Evolutionary conservation across 352 stramenopile genomes (phyloP), one percentile per base, ranked within the genome.

Genomic region (Pythium guiyangense): DNA sequence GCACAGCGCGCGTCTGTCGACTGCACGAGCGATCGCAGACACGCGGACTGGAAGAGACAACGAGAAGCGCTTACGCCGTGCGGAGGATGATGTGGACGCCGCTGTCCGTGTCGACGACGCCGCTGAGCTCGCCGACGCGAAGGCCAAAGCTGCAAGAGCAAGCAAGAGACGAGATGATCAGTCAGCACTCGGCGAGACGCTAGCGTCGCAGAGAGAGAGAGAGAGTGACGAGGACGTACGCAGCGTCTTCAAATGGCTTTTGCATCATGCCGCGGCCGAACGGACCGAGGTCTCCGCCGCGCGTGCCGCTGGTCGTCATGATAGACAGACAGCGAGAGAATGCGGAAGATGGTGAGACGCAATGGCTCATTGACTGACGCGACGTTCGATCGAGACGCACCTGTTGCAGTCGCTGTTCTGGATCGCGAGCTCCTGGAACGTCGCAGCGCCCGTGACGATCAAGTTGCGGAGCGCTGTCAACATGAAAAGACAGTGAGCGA

Each of bases 61-160:
- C 9, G 1, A 37, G 31, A 37, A 6, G 9, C 6, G 31, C 56
- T 82, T 82, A 92, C 8, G 77, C 82, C n/a, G 83, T 92, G 62
- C 96, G 83, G 52, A 98, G 82, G 52, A 99, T 98, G 59, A 99
- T 96, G 84, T 99, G 96, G 60, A 98, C 94, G 49, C 96, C 96
- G 54, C 83, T 97, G 70, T 98, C 96, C 50, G 94, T 98, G 59
- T 96, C 92, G 22, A 99, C 90, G 63, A 99, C 93, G 49, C 76
- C 86, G 53, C 85, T 97, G 64, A 99, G 86, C 68, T 98, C 83
- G 45, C 92, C 94, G 25, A 98, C 84, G 51, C 90, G 63, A 22
- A 99, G 79, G 14, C 63, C 77, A 65, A 98, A 98, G 46, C 79
- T 89, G 22, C 49, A 46, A 34, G 26, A 20, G 31, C 29, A 17